Evolutionary conservation across 139 green algal genomes (phyloP), one percentile per base, ranked within the genome.

Genomic region (Picochlorum sp.): DNA sequence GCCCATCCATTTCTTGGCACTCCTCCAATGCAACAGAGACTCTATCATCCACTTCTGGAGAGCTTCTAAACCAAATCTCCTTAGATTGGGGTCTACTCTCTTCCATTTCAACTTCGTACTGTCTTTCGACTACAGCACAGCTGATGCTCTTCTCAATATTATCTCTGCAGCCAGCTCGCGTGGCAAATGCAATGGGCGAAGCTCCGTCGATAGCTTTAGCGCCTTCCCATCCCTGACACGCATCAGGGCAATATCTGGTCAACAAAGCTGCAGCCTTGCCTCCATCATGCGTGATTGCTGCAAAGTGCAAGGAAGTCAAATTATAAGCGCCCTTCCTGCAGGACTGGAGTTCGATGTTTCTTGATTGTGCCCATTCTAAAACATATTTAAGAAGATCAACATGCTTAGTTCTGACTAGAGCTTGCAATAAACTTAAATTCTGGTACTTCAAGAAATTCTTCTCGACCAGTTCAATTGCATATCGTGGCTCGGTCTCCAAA

Each of bases 271-370:
- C 71, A 3, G 78, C 43, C 33, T 22, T 43, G 32, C 66, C 74
- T 20, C 24, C 39, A 31, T 81, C 72, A 2, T 39, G 8, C 18
- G 78, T 45, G 14, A 81, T 55, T 3, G 62, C 70, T 24, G 74
- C 63, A 30, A 81, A 59, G 41, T 81, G 74, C 43, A 81, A 47
- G 0, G 73, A 39, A 8, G 74, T 74, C 10, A 81, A 37, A 22
- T 67, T 66, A 7, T 37, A 33, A 12, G 12, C 30, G 7, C 44
- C 44, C 16, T 29, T 20, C 14, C 61, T 59, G 7, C 71, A 66
- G 20, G 66, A 47, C 16, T 59, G 55, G 57, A 68, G 69, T 2
- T 44, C 30, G 18, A 57, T 41, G 37, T 66, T 55, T 18, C 52
- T 28, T 7, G 25, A 32, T 6, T 49, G 55, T 3, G 53, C 67